These are phyloP conservation scores for Fusarium camptoceras DNA, from an alignment of 2,329 filamentous ascomycete species.

Conservation along the genomic window DNA sequence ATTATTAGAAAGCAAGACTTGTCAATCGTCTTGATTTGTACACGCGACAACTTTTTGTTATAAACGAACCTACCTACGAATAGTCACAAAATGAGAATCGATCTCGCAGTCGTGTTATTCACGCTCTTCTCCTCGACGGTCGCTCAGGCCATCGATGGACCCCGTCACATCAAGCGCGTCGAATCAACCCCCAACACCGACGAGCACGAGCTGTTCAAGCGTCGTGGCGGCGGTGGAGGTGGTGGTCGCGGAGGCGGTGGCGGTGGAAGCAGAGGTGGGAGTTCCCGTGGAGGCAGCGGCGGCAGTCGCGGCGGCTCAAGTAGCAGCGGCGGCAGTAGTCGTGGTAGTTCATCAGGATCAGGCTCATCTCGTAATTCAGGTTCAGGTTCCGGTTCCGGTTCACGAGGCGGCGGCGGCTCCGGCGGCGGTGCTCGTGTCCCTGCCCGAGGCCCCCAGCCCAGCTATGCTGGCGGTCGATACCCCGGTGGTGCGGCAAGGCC, in stretches of 20 bases:
- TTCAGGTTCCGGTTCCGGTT: constrained; percentile 20
- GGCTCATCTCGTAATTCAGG: constrained; percentile 35
- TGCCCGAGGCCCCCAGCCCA: constrained; percentile 66
- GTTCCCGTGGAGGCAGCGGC: constrained; percentile 31
- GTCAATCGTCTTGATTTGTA: not conserved
- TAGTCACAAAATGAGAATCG: constrained; percentile 48
- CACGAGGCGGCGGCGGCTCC: constrained; percentile 14
- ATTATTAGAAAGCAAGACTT: not conserved
- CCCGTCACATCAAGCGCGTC: constrained; percentile 42
- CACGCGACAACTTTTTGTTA: not conserved
- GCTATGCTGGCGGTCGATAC: constrained; percentile 71
- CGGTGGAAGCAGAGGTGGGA: constrained; percentile 30
- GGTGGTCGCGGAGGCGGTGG: constrained; percentile 55
- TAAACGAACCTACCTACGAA: not conserved
- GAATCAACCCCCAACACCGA: constrained; percentile 43
- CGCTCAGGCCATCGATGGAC: constrained; percentile 43
- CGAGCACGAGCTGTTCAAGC: constrained; percentile 66
- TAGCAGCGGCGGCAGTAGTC: constrained; percentile 11
- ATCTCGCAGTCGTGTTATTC: constrained; percentile 47
- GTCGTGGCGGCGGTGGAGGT: constrained; percentile 69
- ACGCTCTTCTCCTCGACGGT: constrained; percentile 46
- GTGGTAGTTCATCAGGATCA: constrained; percentile 34
- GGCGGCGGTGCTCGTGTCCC: constrained; percentile 29
- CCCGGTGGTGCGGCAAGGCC: constrained; percentile 72
- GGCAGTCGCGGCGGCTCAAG: constrained; percentile 21